phyloP scores from a whole-genome alignment of 2,329 filamentous ascomycete genomes.

The Penicillium polonicum region DNA sequence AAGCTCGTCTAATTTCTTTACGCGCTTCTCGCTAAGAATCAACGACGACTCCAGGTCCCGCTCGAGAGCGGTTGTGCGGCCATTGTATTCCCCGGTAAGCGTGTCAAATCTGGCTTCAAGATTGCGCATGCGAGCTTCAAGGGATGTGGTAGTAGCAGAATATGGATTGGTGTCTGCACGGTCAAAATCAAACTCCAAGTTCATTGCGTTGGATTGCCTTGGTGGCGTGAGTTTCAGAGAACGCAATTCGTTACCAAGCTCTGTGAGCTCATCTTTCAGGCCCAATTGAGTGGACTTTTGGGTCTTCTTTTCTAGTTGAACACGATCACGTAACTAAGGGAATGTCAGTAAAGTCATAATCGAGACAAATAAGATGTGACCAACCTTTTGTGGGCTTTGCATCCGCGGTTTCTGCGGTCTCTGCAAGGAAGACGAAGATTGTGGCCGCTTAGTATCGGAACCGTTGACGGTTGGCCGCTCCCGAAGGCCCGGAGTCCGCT shows the following conservation, averaged over 20 bases:
- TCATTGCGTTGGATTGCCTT: slow-evolving; percentile 32
- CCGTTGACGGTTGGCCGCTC: slow-evolving; percentile 36
- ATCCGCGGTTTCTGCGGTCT: slow-evolving; percentile 68
- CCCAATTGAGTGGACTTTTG: slow-evolving; percentile 68
- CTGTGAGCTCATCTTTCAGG: slow-evolving; percentile 72
- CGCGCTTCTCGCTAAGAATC: slow-evolving; percentile 72
- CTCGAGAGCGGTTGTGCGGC: slow-evolving; percentile 63
- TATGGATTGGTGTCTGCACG: slow-evolving; percentile 21
- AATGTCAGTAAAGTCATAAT: slow-evolving; percentile 6
- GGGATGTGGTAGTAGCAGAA: slow-evolving; percentile 21
- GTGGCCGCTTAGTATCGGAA: slow-evolving; percentile 32
- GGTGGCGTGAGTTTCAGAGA: slow-evolving; percentile 35
- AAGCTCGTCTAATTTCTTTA: slow-evolving; percentile 79
- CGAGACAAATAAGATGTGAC: neutral
- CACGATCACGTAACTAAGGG: slow-evolving; percentile 66
- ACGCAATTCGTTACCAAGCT: slow-evolving; percentile 78
- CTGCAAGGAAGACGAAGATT: slow-evolving; percentile 64
- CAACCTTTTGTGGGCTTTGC: slow-evolving; percentile 61
- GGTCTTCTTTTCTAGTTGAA: slow-evolving; percentile 76
- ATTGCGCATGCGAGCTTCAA: slow-evolving; percentile 56
- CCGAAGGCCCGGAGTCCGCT: slow-evolving; percentile 34
- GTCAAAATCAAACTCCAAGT: slow-evolving; percentile 31
- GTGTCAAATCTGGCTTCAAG: slow-evolving; percentile 67
- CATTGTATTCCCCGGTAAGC: slow-evolving; percentile 58
- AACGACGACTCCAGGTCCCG: slow-evolving; percentile 71